Evolutionary conservation across 306 rosid species (phyloP).

Genomic region (Bauhinia variegata): DNA sequence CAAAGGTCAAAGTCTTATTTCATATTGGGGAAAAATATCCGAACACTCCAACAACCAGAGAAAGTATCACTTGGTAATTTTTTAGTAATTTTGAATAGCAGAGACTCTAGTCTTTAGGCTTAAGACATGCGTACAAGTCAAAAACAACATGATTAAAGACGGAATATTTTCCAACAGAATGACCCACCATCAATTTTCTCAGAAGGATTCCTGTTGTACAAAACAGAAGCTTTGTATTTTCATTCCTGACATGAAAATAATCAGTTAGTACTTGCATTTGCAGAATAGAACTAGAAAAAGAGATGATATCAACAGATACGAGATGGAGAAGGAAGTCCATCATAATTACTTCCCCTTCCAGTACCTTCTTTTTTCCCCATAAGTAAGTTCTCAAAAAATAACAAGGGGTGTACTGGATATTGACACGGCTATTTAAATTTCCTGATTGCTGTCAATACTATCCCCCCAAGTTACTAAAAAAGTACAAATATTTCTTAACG

Average conservation of each 20-base stretch:
- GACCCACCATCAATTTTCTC: conserved; percentile 79
- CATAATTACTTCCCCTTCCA: conserved; percentile 11
- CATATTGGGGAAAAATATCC: background rate
- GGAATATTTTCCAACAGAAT: conserved; percentile 17
- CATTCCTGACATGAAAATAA: conserved; percentile 62
- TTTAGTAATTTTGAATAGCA: background rate
- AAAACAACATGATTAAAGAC: conserved; percentile 29
- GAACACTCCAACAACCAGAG: background rate
- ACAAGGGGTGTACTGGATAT: background rate
- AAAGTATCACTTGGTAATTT: background rate
- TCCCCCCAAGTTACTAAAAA: background rate
- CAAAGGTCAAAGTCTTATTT: no score
- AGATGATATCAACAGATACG: conserved; percentile 22
- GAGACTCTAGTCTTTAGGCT: background rate
- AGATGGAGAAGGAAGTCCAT: conserved; percentile 3
- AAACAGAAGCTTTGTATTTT: conserved; percentile 84
- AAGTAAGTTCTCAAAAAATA: conserved; percentile 10
- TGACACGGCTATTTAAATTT: conserved; percentile 10
- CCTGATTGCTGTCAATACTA: background rate
- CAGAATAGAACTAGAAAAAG: conserved; percentile 13
- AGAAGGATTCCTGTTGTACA: conserved; percentile 96
- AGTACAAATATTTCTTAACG: conserved; percentile 19
- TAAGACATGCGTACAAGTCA: conserved; percentile 14
- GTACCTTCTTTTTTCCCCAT: conserved; percentile 2
- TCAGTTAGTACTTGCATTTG: conserved; percentile 1